Conservation (phyloP, 371 early-diverging fungal genomes). For the Mortierella sp. region DNA sequence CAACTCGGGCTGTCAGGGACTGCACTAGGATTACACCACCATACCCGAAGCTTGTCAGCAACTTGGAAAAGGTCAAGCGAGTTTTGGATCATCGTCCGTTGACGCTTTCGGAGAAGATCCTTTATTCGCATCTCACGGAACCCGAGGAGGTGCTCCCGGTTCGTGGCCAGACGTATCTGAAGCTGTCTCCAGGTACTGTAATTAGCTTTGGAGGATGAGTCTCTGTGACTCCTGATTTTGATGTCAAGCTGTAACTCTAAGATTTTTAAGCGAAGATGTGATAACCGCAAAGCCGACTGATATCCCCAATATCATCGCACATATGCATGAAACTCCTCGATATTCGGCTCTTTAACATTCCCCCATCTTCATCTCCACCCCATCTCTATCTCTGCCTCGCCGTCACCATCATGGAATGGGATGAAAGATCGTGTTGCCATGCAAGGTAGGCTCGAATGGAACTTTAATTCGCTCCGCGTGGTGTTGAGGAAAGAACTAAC, state of each 20-base stretch:
- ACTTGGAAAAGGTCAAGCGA: constrained; percentile 64
- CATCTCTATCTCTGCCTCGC: neutral
- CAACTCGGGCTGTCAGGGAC: constrained; percentile 50
- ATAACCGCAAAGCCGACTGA: constrained; percentile 6
- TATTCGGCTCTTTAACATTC: neutral
- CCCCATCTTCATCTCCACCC: neutral
- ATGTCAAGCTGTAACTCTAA: too few species aligned
- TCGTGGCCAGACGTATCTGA: constrained; percentile 76
- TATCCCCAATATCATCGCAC: neutral
- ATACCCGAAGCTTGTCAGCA: constrained; percentile 65
- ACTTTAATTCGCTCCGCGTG: neutral
- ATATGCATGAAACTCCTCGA: neutral
- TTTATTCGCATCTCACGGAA: constrained; percentile 93
- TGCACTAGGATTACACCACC: constrained; percentile 70
- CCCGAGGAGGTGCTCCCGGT: constrained; percentile 73
- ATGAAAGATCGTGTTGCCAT: constrained; percentile 81
- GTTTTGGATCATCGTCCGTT: constrained; percentile 71
- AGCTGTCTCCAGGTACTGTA: constrained; percentile 73
- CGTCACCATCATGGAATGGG: neutral
- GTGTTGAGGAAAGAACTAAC: neutral
- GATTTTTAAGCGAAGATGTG: neutral
- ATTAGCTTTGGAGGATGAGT: neutral
- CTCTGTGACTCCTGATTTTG: neutral
- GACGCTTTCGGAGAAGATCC: constrained; percentile 94
- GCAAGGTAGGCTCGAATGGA: constrained; percentile 62